Evolutionary conservation across 306 rosid genomes (phyloP).

Genomic region (Trichosanthes truncata): DNA sequence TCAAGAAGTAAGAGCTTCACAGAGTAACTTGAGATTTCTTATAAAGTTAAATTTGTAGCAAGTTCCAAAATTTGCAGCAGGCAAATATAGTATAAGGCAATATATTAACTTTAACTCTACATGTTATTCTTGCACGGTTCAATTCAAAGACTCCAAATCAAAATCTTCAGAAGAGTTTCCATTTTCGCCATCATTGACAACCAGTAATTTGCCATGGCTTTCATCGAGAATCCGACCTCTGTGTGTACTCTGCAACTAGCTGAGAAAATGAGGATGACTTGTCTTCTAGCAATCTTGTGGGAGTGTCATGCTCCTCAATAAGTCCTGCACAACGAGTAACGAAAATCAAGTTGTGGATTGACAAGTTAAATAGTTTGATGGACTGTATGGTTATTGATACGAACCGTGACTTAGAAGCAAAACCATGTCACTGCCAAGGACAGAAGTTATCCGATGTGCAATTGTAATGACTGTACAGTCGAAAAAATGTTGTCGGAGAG

Average conservation of each 20-base stretch:
- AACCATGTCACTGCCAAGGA: constrained; percentile 71
- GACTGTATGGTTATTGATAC: background rate
- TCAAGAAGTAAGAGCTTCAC: background rate
- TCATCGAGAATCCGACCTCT: constrained; percentile 37
- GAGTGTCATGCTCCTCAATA: constrained; percentile 61
- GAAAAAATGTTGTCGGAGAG: constrained; percentile 52
- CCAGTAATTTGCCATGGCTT: background rate
- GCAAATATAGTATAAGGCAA: too few species aligned
- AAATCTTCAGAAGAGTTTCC: background rate
- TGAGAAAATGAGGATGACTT: constrained; percentile 68
- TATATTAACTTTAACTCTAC: background rate
- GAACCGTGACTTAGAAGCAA: constrained; percentile 68
- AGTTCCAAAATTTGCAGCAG: too few species aligned
- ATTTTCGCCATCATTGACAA: background rate
- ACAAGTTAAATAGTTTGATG: background rate
- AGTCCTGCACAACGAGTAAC: constrained; percentile 36
- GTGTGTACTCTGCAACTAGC: constrained; percentile 70
- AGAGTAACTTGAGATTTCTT: too few species aligned
- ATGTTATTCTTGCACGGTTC: background rate
- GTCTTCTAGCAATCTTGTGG: constrained; percentile 51
- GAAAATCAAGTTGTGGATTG: background rate
- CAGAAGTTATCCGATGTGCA: constrained; percentile 82
- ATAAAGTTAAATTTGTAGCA: too few species aligned
- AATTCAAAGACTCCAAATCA: background rate
- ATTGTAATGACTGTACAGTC: constrained; percentile 61